phyloP scores from a whole-genome alignment of 179 eudicot species.

The Vitellaria paradoxa region DNA sequence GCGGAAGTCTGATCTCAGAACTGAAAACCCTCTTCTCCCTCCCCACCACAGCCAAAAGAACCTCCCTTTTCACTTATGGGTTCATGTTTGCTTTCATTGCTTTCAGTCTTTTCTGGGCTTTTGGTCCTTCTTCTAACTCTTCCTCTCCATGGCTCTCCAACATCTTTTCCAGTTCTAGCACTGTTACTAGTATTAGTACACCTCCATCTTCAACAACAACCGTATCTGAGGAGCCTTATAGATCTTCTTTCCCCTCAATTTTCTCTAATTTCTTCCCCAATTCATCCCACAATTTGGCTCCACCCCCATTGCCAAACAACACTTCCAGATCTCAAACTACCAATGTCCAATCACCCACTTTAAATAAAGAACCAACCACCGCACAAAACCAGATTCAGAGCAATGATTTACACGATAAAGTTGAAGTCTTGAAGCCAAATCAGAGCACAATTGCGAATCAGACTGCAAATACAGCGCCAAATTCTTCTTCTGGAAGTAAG shows the following conservation, averaged over 20 bases:
- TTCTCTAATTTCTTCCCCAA: slow-evolving; percentile 42
- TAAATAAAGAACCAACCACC: not conserved
- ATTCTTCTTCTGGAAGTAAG: slow-evolving; percentile 10
- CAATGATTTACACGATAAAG: slow-evolving; percentile 15
- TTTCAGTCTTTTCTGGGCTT: slow-evolving; percentile 54
- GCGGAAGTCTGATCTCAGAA: slow-evolving; percentile 43
- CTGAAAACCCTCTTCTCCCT: slow-evolving; percentile 44
- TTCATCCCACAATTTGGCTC: slow-evolving; percentile 27
- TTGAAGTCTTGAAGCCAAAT: slow-evolving; percentile 25
- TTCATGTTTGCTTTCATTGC: slow-evolving; percentile 51
- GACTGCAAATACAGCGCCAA: slow-evolving; percentile 17
- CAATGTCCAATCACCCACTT: slow-evolving; percentile 14
- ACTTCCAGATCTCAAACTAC: slow-evolving; percentile 30
- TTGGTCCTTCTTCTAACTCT: slow-evolving; percentile 45
- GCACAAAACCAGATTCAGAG: slow-evolving; percentile 19
- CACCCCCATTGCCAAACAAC: not conserved
- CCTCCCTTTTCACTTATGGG: slow-evolving; percentile 40
- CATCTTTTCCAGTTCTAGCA: slow-evolving; percentile 30
- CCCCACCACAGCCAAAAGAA: slow-evolving; percentile 35
- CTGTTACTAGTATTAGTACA: slow-evolving; percentile 12
- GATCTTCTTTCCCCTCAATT: slow-evolving; percentile 65
- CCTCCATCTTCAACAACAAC: slow-evolving; percentile 16
- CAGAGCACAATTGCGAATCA: slow-evolving; percentile 17
- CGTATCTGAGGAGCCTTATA: slow-evolving; percentile 22
- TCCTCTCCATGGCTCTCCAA: slow-evolving; percentile 68